Conservation (phyloP, 2,329 filamentous ascomycete genomes). For the Acrocalymma vagum region DNA sequence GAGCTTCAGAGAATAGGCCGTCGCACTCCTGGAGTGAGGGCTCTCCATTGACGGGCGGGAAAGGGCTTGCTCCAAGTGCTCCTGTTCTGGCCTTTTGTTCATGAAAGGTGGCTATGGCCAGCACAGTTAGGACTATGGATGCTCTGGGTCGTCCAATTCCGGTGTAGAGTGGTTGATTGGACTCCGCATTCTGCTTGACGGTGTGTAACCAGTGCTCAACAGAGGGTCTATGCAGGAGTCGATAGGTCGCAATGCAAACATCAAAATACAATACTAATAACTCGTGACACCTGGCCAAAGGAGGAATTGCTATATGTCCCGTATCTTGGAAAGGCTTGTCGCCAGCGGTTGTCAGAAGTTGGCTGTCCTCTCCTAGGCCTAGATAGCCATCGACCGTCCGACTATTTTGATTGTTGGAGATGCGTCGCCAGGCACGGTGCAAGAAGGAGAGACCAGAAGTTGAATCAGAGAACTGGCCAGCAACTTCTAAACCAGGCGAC, state of each 20-base stretch:
- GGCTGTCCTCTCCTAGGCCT: conserved; percentile 42
- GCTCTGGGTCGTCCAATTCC: conserved; percentile 55
- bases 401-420: conserved; percentile 65
- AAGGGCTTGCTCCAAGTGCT: conserved; percentile 25
- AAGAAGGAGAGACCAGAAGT: conserved; percentile 65
- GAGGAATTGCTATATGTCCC: conserved; percentile 33
- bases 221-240: conserved; percentile 62
- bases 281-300: conserved; percentile 26
- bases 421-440: conserved; percentile 72
- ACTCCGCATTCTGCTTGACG: conserved; percentile 20
- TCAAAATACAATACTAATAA: conserved; percentile 65
- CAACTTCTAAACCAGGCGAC: conserved; percentile 61
- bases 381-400: conserved; percentile 24
- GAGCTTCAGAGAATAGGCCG: conserved; percentile 50
- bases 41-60: conserved; percentile 35
- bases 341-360: conserved; percentile 59
- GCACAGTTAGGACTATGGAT: conserved; percentile 43
- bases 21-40: conserved; percentile 43
- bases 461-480: conserved; percentile 65
- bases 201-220: conserved; percentile 56
- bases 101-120: conserved; percentile 59
- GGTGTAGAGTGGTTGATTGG: conserved; percentile 42
- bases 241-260: conserved; percentile 66
- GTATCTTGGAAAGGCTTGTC: conserved; percentile 58
- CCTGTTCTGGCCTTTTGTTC: conserved; percentile 52